These are phyloP conservation scores for Umbellularia californica DNA, from an alignment of 164 flowering plant genomes.

Conservation along the genomic window DNA sequence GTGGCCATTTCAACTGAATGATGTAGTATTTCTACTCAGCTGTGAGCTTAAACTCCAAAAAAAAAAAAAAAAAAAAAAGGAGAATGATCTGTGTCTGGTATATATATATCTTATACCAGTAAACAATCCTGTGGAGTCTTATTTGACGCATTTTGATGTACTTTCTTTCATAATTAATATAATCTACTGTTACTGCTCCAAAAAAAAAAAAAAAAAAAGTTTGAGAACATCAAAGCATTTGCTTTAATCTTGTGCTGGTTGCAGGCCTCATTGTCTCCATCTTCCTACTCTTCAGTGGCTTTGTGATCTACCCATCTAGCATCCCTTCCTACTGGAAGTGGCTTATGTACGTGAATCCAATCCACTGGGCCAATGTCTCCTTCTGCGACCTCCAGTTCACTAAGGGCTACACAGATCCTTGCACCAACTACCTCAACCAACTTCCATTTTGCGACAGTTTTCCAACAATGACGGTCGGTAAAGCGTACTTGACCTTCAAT, in stretches of 20 bases:
- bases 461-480: slow-evolving; percentile 24
- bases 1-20: no score
- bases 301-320: slow-evolving; percentile 27
- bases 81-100: background rate
- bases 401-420: slow-evolving; percentile 21
- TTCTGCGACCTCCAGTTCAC: slow-evolving; percentile 24
- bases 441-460: slow-evolving; percentile 26
- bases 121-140: no score
- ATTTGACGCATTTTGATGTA: no score
- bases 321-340: slow-evolving; percentile 32
- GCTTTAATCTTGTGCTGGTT: background rate
- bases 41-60: background rate
- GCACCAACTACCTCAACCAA: slow-evolving; percentile 17
- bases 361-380: slow-evolving; percentile 26
- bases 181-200: no score
- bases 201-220: background rate
- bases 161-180: no score
- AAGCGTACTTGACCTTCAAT: slow-evolving; percentile 24
- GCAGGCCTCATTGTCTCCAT: slow-evolving; percentile 27
- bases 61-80: background rate
- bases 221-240: background rate
- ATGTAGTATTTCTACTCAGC: no score
- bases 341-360: slow-evolving; percentile 23
- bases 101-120: no score
- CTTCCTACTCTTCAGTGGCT: slow-evolving; percentile 34